phyloP scores from a whole-genome alignment of 2,329 filamentous ascomycete species.

The Xylaria sp. region DNA sequence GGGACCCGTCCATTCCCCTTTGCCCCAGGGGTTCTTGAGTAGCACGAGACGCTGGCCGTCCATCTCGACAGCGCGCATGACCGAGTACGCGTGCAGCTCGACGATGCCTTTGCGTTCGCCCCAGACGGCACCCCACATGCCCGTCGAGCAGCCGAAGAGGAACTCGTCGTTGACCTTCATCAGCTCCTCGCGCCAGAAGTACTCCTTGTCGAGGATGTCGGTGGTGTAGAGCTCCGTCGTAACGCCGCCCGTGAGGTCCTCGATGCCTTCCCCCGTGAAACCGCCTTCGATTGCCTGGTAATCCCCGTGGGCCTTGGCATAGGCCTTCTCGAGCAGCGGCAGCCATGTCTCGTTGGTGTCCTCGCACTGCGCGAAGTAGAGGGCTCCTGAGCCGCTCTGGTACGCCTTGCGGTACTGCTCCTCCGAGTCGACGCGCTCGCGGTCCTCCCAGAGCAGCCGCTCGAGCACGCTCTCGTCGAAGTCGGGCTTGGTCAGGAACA shows the following conservation, averaged over 20 bases:
- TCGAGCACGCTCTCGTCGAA: conserved; percentile 69
- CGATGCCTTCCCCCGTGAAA: conserved; percentile 67
- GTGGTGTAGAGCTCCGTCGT: conserved; percentile 73
- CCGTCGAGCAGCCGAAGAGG: conserved; percentile 71
- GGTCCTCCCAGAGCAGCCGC: conserved; percentile 58
- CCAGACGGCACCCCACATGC: conserved; percentile 58
- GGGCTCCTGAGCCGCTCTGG: conserved; percentile 73
- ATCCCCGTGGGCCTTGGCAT: conserved; percentile 79
- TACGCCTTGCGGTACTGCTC: conserved; percentile 71
- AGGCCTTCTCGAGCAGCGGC: conserved; percentile 77
- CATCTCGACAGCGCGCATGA: conserved; percentile 68
- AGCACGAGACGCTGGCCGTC: conserved; percentile 72
- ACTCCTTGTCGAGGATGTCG: conserved; percentile 78
- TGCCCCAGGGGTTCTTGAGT: conserved; percentile 82
- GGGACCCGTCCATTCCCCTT: conserved; percentile 81
- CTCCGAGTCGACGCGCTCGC: conserved; percentile 63
- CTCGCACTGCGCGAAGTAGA: conserved; percentile 77
- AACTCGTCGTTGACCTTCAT: conserved; percentile 83
- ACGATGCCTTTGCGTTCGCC: conserved; percentile 67
- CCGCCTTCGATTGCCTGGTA: conserved; percentile 78
- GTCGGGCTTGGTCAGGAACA: conserved; percentile 66
- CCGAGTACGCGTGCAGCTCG: conserved; percentile 70
- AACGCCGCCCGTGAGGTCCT: conserved; percentile 72
- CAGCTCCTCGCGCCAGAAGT: conserved; percentile 83
- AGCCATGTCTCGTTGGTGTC: conserved; percentile 79